Percentiles rank a stretch among this genome's conserved stretches.
These are phyloP conservation scores for Emergomyces orientalis DNA, from an alignment of 2,329 filamentous ascomycete genomes.

Conservation along the genomic window DNA sequence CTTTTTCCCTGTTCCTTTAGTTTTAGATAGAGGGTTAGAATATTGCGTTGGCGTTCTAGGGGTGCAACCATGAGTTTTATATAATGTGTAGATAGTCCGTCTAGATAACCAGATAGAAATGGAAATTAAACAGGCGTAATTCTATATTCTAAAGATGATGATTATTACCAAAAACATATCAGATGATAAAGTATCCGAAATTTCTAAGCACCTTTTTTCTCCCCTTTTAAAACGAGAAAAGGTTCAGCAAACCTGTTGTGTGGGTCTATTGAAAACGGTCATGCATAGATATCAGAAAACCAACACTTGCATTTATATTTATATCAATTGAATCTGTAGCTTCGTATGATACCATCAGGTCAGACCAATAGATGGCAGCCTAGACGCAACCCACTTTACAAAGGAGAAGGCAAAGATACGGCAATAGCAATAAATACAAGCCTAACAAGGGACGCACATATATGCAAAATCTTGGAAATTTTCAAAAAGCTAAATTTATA, in stretches of 20 bases:
- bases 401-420: too few species aligned
- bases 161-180: background rate
- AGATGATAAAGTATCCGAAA: background rate
- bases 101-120: background rate
- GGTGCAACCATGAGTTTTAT: background rate
- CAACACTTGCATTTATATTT: background rate
- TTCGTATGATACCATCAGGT: background rate
- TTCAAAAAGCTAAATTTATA: conserved; percentile 18
- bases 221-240: background rate
- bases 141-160: background rate
- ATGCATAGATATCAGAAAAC: background rate
- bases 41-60: conserved; percentile 1
- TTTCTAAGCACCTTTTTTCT: background rate
- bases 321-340: background rate
- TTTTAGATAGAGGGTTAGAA: background rate
- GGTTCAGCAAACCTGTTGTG: background rate
- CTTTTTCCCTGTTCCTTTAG: background rate
- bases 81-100: background rate
- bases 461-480: conserved; percentile 15
- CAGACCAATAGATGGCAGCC: background rate
- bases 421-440: conserved; percentile 8
- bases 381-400: too few species aligned
- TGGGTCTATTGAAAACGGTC: background rate
- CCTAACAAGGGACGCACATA: too few species aligned
- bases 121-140: background rate